These are phyloP conservation scores for Chaetoceros tenuissimus DNA, from an alignment of 108 stramenopile species.

Conservation along the genomic window DNA sequence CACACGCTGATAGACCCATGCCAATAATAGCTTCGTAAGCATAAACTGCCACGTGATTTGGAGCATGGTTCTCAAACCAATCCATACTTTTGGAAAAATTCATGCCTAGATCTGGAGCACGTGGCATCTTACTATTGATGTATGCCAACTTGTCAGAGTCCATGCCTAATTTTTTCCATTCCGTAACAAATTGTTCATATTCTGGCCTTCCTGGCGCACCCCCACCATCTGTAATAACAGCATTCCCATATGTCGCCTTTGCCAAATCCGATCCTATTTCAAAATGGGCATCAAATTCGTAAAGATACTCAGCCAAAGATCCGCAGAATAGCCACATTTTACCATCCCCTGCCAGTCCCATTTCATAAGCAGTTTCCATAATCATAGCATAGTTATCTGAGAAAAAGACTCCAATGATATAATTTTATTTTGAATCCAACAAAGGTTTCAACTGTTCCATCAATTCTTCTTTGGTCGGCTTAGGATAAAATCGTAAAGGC, in stretches of 20 bases:
- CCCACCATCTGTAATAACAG: slow-evolving; percentile 3
- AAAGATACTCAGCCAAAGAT: not conserved
- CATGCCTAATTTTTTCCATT: not conserved
- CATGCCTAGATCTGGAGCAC: not conserved
- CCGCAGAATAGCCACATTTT: slow-evolving; percentile 5
- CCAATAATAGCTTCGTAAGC: slow-evolving; percentile 6
- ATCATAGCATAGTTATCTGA: not conserved
- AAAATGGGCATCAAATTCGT: not conserved
- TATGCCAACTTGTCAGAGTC: not conserved
- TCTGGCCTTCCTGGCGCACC: not conserved
- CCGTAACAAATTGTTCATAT: not conserved
- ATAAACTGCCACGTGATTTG: slow-evolving; percentile 1
- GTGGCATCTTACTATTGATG: slow-evolving; percentile 2
- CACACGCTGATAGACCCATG: slow-evolving; percentile 2
- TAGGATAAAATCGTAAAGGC: not conserved
- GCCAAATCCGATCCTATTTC: not conserved
- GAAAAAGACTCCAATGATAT: slow-evolving; percentile 3
- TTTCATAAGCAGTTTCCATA: slow-evolving; percentile 1
- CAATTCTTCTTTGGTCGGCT: not conserved
- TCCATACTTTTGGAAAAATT: not conserved
- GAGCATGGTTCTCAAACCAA: not conserved
- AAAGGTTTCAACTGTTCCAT: not conserved
- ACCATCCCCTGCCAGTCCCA: slow-evolving; percentile 4
- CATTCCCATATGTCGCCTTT: slow-evolving; percentile 2
- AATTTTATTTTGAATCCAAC: not conserved